A percentile compares a stretch with the other conserved stretches of the same genome.
These are phyloP conservation scores for Arthrobotrys megalospora DNA, from an alignment of 2,329 filamentous ascomycete species.

Conservation along the genomic window DNA sequence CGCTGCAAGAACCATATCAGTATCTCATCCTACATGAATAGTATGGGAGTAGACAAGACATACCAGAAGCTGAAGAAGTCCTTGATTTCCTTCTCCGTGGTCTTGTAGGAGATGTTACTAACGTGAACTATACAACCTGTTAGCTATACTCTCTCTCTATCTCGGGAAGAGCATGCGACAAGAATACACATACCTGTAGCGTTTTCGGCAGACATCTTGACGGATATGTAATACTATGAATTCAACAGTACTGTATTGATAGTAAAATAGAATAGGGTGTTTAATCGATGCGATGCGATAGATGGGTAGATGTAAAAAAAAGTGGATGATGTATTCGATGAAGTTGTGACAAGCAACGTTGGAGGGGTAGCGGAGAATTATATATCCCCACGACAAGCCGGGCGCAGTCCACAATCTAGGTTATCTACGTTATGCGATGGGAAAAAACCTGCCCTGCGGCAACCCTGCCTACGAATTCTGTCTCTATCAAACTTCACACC, in stretches of 20 bases:
- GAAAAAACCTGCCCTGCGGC: neutral
- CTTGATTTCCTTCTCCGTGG: constrained; percentile 89
- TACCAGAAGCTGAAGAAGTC: constrained; percentile 89
- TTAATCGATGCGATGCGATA: neutral
- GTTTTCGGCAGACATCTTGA: constrained; percentile 50
- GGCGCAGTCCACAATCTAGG: neutral
- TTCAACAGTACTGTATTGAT: neutral
- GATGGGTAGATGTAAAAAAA: neutral
- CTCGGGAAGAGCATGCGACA: neutral
- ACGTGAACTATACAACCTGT: constrained; percentile 77
- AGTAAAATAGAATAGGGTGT: too few relatives aligned
- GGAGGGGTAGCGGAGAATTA: neutral
- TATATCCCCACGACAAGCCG: constrained; percentile 29
- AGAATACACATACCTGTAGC: constrained; percentile 34
- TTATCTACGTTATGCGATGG: too few relatives aligned
- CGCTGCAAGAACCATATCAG: constrained; percentile 71
- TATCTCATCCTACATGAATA: constrained; percentile 11
- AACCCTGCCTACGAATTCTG: neutral
- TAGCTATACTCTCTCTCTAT: neutral
- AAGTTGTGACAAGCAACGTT: neutral
- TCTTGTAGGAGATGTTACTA: constrained; percentile 86
- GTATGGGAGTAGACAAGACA: constrained; percentile 65
- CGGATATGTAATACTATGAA: constrained; percentile 5
- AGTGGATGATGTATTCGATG: neutral
- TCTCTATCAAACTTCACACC: constrained; percentile 14